Conservation (phyloP, 139 green algal species). For the Edaphochlamys debaryana region DNA sequence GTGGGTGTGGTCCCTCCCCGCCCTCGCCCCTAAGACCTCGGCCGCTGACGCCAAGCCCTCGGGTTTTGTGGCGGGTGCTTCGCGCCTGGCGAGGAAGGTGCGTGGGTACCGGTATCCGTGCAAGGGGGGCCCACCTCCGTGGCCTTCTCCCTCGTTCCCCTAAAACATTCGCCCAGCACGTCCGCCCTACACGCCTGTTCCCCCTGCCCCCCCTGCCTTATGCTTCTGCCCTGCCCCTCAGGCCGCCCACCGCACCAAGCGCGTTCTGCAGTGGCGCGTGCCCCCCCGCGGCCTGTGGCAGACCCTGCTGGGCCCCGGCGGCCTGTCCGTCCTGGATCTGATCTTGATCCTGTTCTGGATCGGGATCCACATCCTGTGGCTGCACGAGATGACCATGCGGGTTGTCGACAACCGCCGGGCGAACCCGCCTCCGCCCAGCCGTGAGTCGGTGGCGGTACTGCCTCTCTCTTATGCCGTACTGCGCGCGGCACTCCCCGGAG, state of each 20-base stretch:
- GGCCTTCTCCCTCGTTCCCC: not conserved
- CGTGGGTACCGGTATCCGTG: no score
- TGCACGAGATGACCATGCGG: conserved; percentile 29
- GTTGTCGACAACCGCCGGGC: conserved; percentile 3
- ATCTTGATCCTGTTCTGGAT: conserved; percentile 23
- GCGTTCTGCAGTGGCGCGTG: not conserved
- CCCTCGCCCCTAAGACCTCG: not conserved
- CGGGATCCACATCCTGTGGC: conserved; percentile 30
- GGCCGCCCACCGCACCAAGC: not conserved
- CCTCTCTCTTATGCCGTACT: no score
- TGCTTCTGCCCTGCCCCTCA: not conserved
- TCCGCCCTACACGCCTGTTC: no score
- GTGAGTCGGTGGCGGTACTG: not conserved
- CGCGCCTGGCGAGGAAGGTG: no score
- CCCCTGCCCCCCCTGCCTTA: no score
- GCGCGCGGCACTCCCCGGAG: no score
- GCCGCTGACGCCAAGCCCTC: no score
- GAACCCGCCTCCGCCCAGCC: not conserved
- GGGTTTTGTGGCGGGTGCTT: no score
- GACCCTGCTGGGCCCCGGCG: not conserved
- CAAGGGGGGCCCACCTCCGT: not conserved
- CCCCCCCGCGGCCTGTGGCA: conserved; percentile 17
- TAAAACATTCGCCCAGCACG: no score
- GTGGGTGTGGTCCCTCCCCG: not conserved
- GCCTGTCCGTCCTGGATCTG: conserved; percentile 18